A percentile compares a stretch with the other conserved stretches of the same genome.
Evolutionary conservation across 139 green algal genomes (phyloP).

Genomic region (Astrephomene gubernaculifera): DNA sequence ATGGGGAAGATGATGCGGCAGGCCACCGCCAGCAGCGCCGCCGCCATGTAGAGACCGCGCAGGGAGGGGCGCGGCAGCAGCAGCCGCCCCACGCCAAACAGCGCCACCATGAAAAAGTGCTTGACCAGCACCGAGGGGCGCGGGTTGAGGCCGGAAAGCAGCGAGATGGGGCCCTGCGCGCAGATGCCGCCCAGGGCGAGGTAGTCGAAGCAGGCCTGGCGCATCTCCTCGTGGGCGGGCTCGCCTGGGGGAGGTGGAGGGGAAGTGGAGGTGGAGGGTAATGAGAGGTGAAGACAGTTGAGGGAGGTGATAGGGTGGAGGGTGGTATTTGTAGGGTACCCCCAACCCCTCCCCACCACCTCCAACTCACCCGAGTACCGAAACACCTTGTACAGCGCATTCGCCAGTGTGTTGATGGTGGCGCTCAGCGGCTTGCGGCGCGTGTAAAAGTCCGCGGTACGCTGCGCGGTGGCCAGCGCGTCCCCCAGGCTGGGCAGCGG

Average conservation of each 20-base stretch:
- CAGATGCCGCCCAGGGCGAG: conserved; percentile 89
- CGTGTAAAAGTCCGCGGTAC: conserved; percentile 90
- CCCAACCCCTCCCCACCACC: neutral
- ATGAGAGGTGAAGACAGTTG: neutral
- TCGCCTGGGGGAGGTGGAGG: conserved; percentile 49
- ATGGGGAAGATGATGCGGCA: conserved; percentile 93
- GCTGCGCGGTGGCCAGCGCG: conserved; percentile 66
- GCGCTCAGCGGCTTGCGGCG: conserved; percentile 88
- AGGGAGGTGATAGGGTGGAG: neutral
- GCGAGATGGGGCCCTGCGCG: conserved; percentile 83
- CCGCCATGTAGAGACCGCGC: conserved; percentile 57
- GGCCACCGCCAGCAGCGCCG: conserved; percentile 62
- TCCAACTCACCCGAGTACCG: conserved; percentile 65
- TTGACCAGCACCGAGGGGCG: conserved; percentile 88
- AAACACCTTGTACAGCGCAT: conserved; percentile 97
- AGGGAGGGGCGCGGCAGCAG: conserved; percentile 87
- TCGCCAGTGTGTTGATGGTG: conserved; percentile 99
- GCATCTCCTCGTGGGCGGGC: conserved; percentile 95
- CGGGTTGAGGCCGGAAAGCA: conserved; percentile 94
- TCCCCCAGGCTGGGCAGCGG: conserved; percentile 67
- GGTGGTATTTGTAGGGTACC: neutral
- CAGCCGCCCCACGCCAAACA: conserved; percentile 92
- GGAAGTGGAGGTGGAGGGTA: neutral
- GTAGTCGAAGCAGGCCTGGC: conserved; percentile 98
- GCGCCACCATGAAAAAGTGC: conserved; percentile 97